A percentile compares a stretch with the other conserved stretches of the same genome.
These are phyloP conservation scores for Microbotryum saponariae DNA, from an alignment of 1,284 basidiomycete genomes.

Conservation along the genomic window DNA sequence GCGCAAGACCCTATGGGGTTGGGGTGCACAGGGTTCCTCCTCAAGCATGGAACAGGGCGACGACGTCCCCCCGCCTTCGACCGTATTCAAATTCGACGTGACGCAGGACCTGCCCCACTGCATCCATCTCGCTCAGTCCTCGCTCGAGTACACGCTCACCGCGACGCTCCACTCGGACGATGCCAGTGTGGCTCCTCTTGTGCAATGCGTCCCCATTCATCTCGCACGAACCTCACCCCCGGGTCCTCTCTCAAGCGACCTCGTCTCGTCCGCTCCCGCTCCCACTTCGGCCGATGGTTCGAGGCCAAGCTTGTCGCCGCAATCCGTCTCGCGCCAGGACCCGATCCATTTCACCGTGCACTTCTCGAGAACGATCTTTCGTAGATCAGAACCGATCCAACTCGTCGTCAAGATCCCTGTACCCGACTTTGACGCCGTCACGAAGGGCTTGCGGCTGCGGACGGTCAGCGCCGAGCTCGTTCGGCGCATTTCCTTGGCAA, in stretches of 20 bases:
- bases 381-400: slow-evolving; percentile 19
- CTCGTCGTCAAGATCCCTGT: slow-evolving; percentile 21
- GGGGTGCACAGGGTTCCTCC: slow-evolving; percentile 7
- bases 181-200: neutral
- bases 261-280: slow-evolving; percentile 1
- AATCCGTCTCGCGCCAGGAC: neutral
- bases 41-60: neutral
- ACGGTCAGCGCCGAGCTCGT: slow-evolving; percentile 31
- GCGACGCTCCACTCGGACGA: slow-evolving; percentile 11
- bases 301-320: neutral
- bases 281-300: neutral
- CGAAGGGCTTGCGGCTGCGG: slow-evolving; percentile 16
- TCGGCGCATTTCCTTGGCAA: slow-evolving; percentile 11
- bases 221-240: slow-evolving; percentile 19
- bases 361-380: slow-evolving; percentile 13
- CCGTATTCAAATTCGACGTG: slow-evolving; percentile 22
- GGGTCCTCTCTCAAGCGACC: neutral
- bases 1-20: slow-evolving; percentile 14
- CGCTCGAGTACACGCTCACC: slow-evolving; percentile 25
- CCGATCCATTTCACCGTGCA: slow-evolving; percentile 16
- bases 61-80: slow-evolving; percentile 13
- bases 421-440: slow-evolving; percentile 18
- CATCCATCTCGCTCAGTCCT: slow-evolving; percentile 21
- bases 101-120: slow-evolving; percentile 29
- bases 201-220: slow-evolving; percentile 19